phyloP scores from a whole-genome alignment of 1,284 basidiomycete species.

The Amylostereum chailletii region DNA sequence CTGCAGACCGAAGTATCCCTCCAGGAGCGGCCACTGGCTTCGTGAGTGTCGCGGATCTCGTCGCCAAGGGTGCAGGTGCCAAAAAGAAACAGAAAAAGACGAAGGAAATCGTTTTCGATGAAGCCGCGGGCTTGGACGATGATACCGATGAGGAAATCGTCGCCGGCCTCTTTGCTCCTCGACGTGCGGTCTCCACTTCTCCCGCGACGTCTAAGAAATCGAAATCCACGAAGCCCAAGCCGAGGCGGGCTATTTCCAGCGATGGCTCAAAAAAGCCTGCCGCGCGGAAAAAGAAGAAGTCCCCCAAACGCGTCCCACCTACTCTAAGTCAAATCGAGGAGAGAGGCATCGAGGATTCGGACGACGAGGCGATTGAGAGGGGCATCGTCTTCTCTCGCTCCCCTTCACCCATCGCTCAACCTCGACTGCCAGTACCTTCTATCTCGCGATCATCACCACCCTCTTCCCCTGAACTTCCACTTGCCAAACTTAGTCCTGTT shows the following conservation, averaged over 20 bases:
- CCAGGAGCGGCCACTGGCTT: conserved; percentile 54
- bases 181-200: conserved; percentile 41
- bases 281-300: conserved; percentile 17
- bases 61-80: conserved; percentile 36
- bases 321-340: conserved; percentile 31
- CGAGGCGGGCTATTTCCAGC: conserved; percentile 9
- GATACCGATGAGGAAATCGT: conserved; percentile 59
- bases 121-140: conserved; percentile 43
- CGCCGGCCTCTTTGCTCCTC: conserved; percentile 32
- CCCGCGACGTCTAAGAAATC: conserved; percentile 15
- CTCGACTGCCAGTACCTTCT: not conserved
- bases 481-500: too few relatives aligned
- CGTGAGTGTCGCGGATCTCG: conserved; percentile 50
- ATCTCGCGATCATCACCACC: not conserved
- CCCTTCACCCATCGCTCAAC: not conserved
- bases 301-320: conserved; percentile 23
- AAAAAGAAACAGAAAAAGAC: conserved; percentile 29
- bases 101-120: conserved; percentile 17
- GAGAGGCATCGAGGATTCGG: conserved; percentile 41
- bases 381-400: conserved; percentile 13
- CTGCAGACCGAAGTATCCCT: conserved; percentile 54
- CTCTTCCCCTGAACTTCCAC: not conserved
- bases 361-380: conserved; percentile 44
- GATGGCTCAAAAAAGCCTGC: conserved; percentile 1
- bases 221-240: conserved; percentile 8